These are phyloP conservation scores for Quercus parvula DNA, from an alignment of 306 rosid species.

Conservation along the genomic window DNA sequence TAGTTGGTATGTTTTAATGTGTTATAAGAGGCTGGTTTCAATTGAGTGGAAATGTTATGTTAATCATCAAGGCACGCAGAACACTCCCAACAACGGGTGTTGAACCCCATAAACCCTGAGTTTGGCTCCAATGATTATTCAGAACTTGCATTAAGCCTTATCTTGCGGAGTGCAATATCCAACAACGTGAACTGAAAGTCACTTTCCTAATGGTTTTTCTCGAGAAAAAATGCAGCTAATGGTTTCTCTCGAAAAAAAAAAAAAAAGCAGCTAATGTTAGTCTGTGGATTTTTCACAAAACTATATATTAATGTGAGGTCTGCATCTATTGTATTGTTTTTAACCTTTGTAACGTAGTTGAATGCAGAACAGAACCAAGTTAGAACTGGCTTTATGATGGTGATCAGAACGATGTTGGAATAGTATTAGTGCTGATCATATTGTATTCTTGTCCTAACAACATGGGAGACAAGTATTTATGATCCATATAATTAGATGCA, in stretches of 20 bases:
- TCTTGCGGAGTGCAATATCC: neutral
- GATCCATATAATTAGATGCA: too few relatives aligned
- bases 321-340: neutral
- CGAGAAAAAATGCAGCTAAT: too few relatives aligned
- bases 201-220: neutral
- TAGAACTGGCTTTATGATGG: neutral
- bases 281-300: neutral
- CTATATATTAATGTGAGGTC: neutral
- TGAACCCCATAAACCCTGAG: neutral
- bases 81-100: too few relatives aligned
- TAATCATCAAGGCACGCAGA: too few relatives aligned
- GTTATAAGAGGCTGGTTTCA: too few relatives aligned
- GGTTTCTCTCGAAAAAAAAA: too few relatives aligned
- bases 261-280: too few relatives aligned
- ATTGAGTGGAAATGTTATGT: too few relatives aligned
- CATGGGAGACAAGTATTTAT: neutral
- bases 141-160: neutral
- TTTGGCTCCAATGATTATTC: neutral
- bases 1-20: too few relatives aligned
- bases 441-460: neutral
- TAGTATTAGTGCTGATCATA: neutral
- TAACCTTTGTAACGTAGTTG: neutral
- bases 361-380: neutral
- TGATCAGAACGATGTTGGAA: neutral
- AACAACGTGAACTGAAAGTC: neutral